Evolutionary conservation across 148 eudicot genomes (phyloP).

Genomic region (Diospyros lotus): DNA sequence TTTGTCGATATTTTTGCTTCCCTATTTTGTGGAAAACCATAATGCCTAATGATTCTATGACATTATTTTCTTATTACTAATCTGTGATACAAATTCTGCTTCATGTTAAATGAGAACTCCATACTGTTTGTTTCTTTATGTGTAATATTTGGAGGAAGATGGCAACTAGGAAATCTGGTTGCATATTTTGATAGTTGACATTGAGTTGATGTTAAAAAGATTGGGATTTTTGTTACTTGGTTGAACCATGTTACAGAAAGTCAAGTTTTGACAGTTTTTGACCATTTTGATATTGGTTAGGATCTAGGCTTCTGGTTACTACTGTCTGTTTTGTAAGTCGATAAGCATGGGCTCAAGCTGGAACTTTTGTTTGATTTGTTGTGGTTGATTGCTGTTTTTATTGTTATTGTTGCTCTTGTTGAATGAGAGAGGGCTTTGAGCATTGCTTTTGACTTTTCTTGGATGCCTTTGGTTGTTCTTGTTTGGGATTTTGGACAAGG

Average conservation of each 20-base stretch:
- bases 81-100: not conserved
- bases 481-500: no score
- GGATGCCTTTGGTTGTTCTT: no score
- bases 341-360: not conserved
- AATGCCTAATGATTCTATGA: not conserved
- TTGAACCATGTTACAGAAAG: conserved; percentile 1
- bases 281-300: not conserved
- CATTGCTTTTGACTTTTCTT: not conserved
- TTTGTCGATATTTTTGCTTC: not conserved
- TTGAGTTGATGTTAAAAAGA: not conserved
- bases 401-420: not conserved
- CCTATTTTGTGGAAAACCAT: not conserved
- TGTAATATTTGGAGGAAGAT: not conserved
- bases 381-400: not conserved
- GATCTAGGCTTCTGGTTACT: no score
- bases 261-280: not conserved
- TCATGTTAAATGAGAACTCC: not conserved
- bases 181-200: no score
- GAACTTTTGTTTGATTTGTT: not conserved
- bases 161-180: not conserved
- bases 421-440: not conserved
- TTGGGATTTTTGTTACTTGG: not conserved
- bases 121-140: conserved; percentile 1
- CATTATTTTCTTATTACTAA: not conserved
- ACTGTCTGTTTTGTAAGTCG: not conserved